Evolutionary conservation across 768 basidiomycete genomes (phyloP), one percentile per base, ranked within the genome.

Genomic region (Galerina marginata): DNA sequence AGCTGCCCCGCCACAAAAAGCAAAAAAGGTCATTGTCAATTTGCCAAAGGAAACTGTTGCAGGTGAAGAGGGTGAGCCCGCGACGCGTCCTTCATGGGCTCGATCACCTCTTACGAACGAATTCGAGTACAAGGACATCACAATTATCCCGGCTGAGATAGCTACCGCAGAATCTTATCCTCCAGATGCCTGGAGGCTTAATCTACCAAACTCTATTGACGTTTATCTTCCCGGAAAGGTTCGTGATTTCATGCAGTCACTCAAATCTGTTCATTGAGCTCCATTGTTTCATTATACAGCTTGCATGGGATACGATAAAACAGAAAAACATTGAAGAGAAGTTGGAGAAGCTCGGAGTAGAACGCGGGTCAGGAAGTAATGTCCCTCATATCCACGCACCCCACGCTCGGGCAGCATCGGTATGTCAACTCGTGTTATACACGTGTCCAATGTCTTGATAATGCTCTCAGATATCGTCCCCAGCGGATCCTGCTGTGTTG

Each of bases 141-240:
- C 67, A 9, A 62, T 75, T 26, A 46, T 61, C 14, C 70, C 72
- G 20, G 69, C 76, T 64, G 64, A 76, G 69, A 55, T 79, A 54
- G 26, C 56, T n/a, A 84, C 89, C 2, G 81, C 77, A 46, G 85
- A 87, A 46, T 64, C 75, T 11, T 88, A 83, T 73, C 91, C 92
- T 39, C 80, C 86, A n/a, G 91, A 93, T 68, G 73, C 67, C 37
- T 86, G 80, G 82, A 80, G 87, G 62, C 64, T 69, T 37, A 72
- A 77, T 44, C 73, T 91, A n/a, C 92, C 92, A 4, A 72, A 80
- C 58, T 83, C 85, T 2, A 80, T 94, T 45, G 91, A 93, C 65
- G 92, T 93, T 37, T 93, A 92, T 71, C 77, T 95, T 29, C 93
- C 93, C 12, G 89, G 89, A 54, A 91, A 88, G 84, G 93, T 91